Evolutionary conservation across 371 early-diverging fungal genomes (phyloP), one percentile per base, ranked within the genome.

Genomic region (Mucor racemosus): DNA sequence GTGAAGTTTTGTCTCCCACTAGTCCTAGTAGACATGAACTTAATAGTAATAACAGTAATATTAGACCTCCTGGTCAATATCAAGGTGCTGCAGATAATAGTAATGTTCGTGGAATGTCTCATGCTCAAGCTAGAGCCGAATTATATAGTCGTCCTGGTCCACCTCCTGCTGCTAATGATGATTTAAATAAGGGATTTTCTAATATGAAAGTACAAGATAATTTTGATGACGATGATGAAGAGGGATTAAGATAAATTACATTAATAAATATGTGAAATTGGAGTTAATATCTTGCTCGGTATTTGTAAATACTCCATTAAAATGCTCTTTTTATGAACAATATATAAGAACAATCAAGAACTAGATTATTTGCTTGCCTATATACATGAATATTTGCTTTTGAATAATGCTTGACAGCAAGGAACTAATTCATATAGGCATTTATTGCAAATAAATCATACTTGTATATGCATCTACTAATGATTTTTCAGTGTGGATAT

Each of bases 1-100:
- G 84, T 8, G 86, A 88, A 36, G 67, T 80, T 13, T 68, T 78
- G 7, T 71, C 75, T 3, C 59, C 65, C 14, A 15, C 55, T 8
- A 65, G 65, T 48, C 60, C 72, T 65, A 10, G 44, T 40, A 40
- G 40, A 5, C 50, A 54, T 58, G 67, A 48, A 19, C 38, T 38
- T 19, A 48, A 62, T 38, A 44, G 44, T n/a, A 44, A 17, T 7
- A 44, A 44, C 44, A 44, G 44, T 8, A 44, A 44, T 17, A 34
- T 21, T 34, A 46, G 38, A 48, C 61, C 33, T 15, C 15, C 17
- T 61, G 60, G 14, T 60, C 60, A 67, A 60, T 66, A 64, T 67
- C 69, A 72, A 40, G 21, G 3, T 48, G 11, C 33, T 50, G 36
- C 42, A 2, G 41, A 56, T 56, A 53, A 31, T 26, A 19, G 54